Base-by-base conservation (phyloP, 192 early-diverging fungal genomes). In the Endogone sp. region DNA sequence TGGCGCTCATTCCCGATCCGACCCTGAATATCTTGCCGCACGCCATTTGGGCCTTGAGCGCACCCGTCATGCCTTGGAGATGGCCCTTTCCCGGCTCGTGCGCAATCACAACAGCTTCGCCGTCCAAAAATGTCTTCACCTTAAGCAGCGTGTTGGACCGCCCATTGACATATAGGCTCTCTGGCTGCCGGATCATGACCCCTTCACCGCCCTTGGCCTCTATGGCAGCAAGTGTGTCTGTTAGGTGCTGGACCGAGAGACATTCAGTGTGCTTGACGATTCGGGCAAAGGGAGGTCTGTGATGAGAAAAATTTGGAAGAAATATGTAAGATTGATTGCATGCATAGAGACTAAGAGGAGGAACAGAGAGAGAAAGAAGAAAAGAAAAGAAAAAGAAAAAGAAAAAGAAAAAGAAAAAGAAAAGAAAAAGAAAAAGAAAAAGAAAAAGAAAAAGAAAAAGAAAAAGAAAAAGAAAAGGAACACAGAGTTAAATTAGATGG, bases 71-170 rank as follows among this genome's bases (percentile, higher is more conserved):
- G 30, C 74, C 79, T 16, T 69, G 74, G 69, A 90, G 65, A 69
- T 82, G 86, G 11, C 89, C 90, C 8, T 77, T 84, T 21, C 78
- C 79, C n/a, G 81, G 83, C 65, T 86, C 82, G 62, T 85, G 44
- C 1, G 77, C 88, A 22, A 81, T 71, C 10, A 92, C 85, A n/a
- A 80, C 63, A 1, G 89, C 89, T 60, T 92, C 90, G 11, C 86
- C 90, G 64, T 92, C 90, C 74, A 83, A 85, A 49, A 91, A 91
- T 11, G 70, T 81, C 70, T 92, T 92, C 72, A 92, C 83, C 72
- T 92, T 91, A 56, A 87, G 77, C 13, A 90, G 66, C 22, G 83
- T 87, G 23, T 28, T 67, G 56, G 78, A 82, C 13, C 88, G 82
- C 27, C 59, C 59, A 79, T 84, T 32, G 79, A 76, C 26, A 71